A percentile compares a stretch with the other conserved stretches of the same genome.
phyloP scores from a whole-genome alignment of 2,329 filamentous ascomycete genomes.

The Achaetomium macrosporum region DNA sequence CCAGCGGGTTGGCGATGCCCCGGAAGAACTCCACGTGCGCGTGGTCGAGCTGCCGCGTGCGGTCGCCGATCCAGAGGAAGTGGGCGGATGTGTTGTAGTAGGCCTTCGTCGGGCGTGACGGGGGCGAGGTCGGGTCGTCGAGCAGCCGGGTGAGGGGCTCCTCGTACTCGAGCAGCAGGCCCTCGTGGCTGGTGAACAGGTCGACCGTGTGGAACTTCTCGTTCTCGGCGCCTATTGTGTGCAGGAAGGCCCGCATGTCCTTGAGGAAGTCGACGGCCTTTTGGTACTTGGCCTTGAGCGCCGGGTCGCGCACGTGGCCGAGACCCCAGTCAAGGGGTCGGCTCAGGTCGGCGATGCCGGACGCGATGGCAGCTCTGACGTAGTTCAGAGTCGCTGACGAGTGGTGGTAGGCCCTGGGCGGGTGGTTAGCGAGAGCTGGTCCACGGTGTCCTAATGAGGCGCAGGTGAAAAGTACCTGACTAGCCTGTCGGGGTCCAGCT shows the following conservation, averaged over 20 bases:
- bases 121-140: slow-evolving; percentile 42
- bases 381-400: slow-evolving; percentile 94
- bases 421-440: background rate
- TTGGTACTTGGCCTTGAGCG: slow-evolving; percentile 79
- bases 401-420: slow-evolving; percentile 77
- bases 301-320: slow-evolving; percentile 80
- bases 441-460: too few relatives aligned
- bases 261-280: slow-evolving; percentile 79
- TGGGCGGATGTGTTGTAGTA: slow-evolving; percentile 95
- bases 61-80: slow-evolving; percentile 97
- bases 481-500: slow-evolving; percentile 75
- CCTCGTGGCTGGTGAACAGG: slow-evolving; percentile 92
- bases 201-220: slow-evolving; percentile 86
- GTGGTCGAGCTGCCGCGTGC: slow-evolving; percentile 86
- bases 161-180: slow-evolving; percentile 90
- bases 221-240: slow-evolving; percentile 80
- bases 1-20: slow-evolving; percentile 91
- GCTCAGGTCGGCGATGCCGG: slow-evolving; percentile 89
- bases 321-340: slow-evolving; percentile 91
- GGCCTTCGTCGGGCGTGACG: slow-evolving; percentile 41
- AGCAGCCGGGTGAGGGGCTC: slow-evolving; percentile 75
- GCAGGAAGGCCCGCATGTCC: slow-evolving; percentile 90
- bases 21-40: slow-evolving; percentile 97
- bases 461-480: slow-evolving; percentile 48
- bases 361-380: slow-evolving; percentile 73